Base-by-base conservation (phyloP, 768 basidiomycete genomes). In the Lactarius evosmus region DNA sequence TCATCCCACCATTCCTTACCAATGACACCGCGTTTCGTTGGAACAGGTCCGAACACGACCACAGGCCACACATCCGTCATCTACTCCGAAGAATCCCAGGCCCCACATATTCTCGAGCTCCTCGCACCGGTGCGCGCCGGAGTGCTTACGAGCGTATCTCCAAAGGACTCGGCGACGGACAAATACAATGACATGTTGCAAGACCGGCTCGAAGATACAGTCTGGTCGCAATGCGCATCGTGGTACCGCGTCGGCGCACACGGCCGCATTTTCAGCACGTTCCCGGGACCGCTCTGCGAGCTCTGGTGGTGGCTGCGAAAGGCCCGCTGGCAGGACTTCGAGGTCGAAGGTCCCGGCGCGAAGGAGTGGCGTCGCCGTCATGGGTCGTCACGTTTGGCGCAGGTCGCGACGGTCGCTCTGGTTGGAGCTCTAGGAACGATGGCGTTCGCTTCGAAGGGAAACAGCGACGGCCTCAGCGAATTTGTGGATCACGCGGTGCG, bases 51-150 rank as follows among this genome's bases (percentile, higher is more conserved):
- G 3, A 87, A 87, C 68, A 78, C 79, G 30, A 78, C 78, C 34
- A 76, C 82, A 5, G 84, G 84, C 7, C 84, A 85, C 68, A 80
- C 80, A 7, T 85, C 85, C 27, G 76, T 82, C 50, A 76, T 86
- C 56, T 85, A 82, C 71, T 78, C 77, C 62, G 77, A 82, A 30
- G 65, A 62, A 19, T 57, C 61, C 2, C 65, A 66, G n/a, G 16
- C 52, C 22, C 38, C 38, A 17, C 52, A 66, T 29, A 30, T 62
- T 7, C 41, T 66, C 8, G 44, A 66, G 17, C 50, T 66, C 38
- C 50, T 66, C 50, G 61, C 50, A 12, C 65, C 65, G 17, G 19
- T 66, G 40, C 60, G 60, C n/a, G 17, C 32, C 17, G 56, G 61
- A 4, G 16, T 30, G 40, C 61, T 66, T 19, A 62, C 29, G 14